A percentile compares a stretch with the other conserved stretches of the same genome.
Conservation (phyloP, 805 yeast species). For the Candida dajiaensis region DNA sequence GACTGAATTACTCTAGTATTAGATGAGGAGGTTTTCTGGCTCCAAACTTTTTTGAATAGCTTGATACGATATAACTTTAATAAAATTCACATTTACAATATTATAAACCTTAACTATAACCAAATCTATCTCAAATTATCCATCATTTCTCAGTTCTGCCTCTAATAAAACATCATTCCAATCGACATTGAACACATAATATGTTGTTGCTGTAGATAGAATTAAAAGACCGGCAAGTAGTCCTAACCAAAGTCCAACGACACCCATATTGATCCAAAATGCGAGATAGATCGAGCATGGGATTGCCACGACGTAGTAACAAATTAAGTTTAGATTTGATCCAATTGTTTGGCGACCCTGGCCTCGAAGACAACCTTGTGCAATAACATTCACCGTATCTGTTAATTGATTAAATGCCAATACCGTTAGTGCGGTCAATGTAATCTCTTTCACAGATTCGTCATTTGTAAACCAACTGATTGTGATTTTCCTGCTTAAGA, state of each 20-base stretch:
- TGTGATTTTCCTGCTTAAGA: conserved; percentile 26
- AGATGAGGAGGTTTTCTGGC: no score
- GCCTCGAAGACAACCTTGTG: conserved; percentile 70
- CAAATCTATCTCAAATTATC: neutral
- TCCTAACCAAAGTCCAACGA: conserved; percentile 67
- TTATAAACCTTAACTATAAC: no score
- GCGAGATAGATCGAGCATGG: conserved; percentile 57
- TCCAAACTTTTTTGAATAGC: no score
- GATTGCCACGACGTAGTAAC: conserved; percentile 60
- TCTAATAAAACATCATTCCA: conserved; percentile 39
- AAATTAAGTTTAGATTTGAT: conserved; percentile 49
- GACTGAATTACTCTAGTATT: neutral
- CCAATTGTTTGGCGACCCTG: conserved; percentile 71
- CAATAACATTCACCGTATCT: conserved; percentile 56
- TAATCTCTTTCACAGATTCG: conserved; percentile 37
- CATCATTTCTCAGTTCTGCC: conserved; percentile 23
- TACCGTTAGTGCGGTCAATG: conserved; percentile 40
- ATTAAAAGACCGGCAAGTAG: conserved; percentile 46
- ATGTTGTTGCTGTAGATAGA: conserved; percentile 37
- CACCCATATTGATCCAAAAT: conserved; percentile 35
- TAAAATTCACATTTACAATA: no score
- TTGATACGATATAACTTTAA: no score
- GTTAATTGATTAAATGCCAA: conserved; percentile 57
- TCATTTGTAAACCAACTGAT: conserved; percentile 51
- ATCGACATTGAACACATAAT: conserved; percentile 33